Evolutionary conservation across 23 red algal genomes (phyloP), one percentile per base, ranked within the genome.

Genomic region (Pyropia haitanensis): DNA sequence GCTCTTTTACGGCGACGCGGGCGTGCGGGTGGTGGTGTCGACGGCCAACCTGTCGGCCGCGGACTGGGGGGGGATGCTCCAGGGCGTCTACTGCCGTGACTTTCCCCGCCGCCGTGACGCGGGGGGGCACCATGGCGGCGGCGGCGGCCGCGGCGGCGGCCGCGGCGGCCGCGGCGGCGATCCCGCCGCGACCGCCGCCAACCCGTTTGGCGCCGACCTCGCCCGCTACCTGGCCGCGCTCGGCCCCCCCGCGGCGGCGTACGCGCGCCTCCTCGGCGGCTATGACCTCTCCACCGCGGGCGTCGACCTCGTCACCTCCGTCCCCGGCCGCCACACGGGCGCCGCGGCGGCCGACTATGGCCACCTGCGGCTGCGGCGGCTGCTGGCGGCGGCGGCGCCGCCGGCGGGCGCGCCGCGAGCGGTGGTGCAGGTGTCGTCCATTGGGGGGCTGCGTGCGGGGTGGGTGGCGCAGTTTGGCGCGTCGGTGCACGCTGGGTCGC

Each of bases 31-130:
- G 23, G 80, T 88, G 32, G 69, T 97, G 23, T 76, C 81, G 27
- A 97, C 93, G 4, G 79, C 84, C 20, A 97, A 97, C 70, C 76
- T 85, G 62, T 63, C 90, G 19, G 39, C 46, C 28, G 53, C 64
- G 26, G 93, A 97, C 66, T 97, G 93, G 93, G 68, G 77, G 26
- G 68, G 51, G 24, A 90, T 87, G 61, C 70, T 61, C 8, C 84
- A 97, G 58, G 93, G 79, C 22, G 71, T 88, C 1, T 97, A 85
- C 64, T 58, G 86, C 26, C 68, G 79, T n/a, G 93, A 97, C 56
- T 97, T 97, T 62, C 85, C 85, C 2, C 32, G 51, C 10, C 66
- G 53, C 14, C 8, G 0, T 20, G 18, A 58, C 55, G 55, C 8
- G 8, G 55, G 13, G 0, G 24, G 61, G 17, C 28, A 70, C 1